Evolutionary conservation across 805 yeast genomes (phyloP).

Genomic region (Starmerella riodocensis): DNA sequence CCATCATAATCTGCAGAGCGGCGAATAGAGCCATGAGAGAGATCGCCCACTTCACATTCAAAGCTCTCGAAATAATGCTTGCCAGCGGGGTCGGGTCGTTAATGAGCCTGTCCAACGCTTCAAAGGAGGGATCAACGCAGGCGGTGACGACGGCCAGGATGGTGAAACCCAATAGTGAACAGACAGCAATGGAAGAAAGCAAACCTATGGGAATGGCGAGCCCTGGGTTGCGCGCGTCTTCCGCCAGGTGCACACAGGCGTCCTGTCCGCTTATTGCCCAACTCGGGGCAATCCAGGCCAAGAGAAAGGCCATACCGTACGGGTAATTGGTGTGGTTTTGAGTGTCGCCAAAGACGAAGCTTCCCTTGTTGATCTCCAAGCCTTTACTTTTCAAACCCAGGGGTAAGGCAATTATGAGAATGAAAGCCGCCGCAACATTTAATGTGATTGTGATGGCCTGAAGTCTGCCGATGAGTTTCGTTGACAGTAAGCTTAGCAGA

Average conservation of each 20-base stretch:
- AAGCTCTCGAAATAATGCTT: slow-evolving; percentile 45
- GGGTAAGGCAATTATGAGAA: slow-evolving; percentile 52
- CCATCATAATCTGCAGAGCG: slow-evolving; percentile 52
- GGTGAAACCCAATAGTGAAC: slow-evolving; percentile 46
- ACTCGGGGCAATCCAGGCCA: slow-evolving; percentile 49
- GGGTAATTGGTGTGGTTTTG: slow-evolving; percentile 42
- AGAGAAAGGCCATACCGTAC: slow-evolving; percentile 41
- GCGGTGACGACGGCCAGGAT: slow-evolving; percentile 42
- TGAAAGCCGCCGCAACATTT: slow-evolving; percentile 38
- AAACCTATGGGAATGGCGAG: slow-evolving; percentile 54
- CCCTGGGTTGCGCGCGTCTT: slow-evolving; percentile 51
- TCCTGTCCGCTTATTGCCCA: slow-evolving; percentile 70
- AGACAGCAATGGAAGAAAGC: slow-evolving; percentile 40
- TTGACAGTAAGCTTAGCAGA: slow-evolving; percentile 42
- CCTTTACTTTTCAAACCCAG: slow-evolving; percentile 31
- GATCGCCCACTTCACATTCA: slow-evolving; percentile 54
- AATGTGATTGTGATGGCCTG: slow-evolving; percentile 46
- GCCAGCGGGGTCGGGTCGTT: slow-evolving; percentile 50
- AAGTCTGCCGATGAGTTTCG: slow-evolving; percentile 41
- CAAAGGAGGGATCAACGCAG: slow-evolving; percentile 32
- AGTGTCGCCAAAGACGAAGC: slow-evolving; percentile 41
- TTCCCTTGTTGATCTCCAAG: slow-evolving; percentile 35
- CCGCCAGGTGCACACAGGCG: slow-evolving; percentile 57
- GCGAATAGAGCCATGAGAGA: slow-evolving; percentile 47
- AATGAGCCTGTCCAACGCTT: slow-evolving; percentile 32